Percentiles rank a stretch among this genome's conserved stretches.
Evolutionary conservation across 169 alveolate species (phyloP).

Genomic region (Perkinsus chesapeaki): DNA sequence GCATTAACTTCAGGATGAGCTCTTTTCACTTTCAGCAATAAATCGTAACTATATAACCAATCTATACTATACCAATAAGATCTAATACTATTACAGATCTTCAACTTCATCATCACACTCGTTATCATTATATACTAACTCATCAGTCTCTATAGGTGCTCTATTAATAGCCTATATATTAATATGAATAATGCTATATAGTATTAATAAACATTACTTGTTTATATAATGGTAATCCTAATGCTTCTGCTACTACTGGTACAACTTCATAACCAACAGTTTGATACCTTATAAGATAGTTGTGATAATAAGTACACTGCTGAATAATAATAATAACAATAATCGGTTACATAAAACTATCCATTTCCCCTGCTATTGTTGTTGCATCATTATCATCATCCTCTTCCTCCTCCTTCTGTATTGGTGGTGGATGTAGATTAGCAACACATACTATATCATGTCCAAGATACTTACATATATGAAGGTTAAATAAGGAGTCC

Average conservation of each 20-base stretch:
- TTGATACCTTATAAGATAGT: too few relatives aligned
- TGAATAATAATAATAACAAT: slow-evolving; percentile 42
- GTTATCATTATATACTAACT: slow-evolving; percentile 21
- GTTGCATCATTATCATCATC: too few relatives aligned
- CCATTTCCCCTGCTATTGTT: background rate
- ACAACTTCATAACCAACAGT: slow-evolving; percentile 86
- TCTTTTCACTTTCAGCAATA: slow-evolving; percentile 56
- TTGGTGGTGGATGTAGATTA: slow-evolving; percentile 14
- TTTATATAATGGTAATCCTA: slow-evolving; percentile 68
- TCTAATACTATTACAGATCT: slow-evolving; percentile 55
- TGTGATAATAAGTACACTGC: too few relatives aligned
- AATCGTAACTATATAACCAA: slow-evolving; percentile 12
- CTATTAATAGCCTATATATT: background rate
- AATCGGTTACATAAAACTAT: background rate
- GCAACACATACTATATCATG: slow-evolving; percentile 37
- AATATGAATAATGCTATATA: background rate
- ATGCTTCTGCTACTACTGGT: slow-evolving; percentile 84
- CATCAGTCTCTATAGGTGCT: background rate
- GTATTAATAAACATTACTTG: slow-evolving; percentile 14
- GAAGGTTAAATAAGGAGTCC: slow-evolving; percentile 59
- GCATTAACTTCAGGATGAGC: slow-evolving; percentile 73
- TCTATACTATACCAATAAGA: background rate
- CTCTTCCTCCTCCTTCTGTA: background rate
- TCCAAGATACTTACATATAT: slow-evolving; percentile 39
- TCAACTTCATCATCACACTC: slow-evolving; percentile 87